Base-by-base conservation (phyloP, 2,329 filamentous ascomycete genomes). In the Fonsecaea pugnacius region DNA sequence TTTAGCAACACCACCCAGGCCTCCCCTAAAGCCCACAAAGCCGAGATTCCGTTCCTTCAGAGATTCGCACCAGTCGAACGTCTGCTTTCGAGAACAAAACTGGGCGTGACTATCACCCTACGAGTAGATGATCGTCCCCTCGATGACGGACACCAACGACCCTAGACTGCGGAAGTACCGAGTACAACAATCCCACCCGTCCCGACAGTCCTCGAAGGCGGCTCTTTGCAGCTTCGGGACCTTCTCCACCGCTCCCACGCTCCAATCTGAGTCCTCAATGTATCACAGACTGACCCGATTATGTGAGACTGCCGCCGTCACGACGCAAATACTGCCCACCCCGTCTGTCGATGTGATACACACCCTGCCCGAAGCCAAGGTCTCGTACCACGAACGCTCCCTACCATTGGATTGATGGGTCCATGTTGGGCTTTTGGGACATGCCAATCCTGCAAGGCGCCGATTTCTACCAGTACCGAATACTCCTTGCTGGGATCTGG, bases 61-160 rank as follows among this genome's bases (percentile, higher is more conserved):
- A 48, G 43, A 48, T 48, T 48, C 24, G 43, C 18, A 48, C 8
- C 8, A 24, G 43, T 21, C 43, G 8, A 3, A 3, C 55, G 18
- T 12, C 55, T 27, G 32, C 16, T 48, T 48, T 58, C 55, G 36
- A 58, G 55, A 58, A 27, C 43, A 48, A 59, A 59, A 52, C 57
- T 59, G 30, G 56, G 56, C 43, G 4, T 30, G 6, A 30, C 27
- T 30, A 6, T 4, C 6, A 5, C 27, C 27, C 27, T 30, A 30
- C 27, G 4, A 30, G 27, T 30, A 30, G 24, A 48, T 32, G n/a
- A 59, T 59, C 57, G 32, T 32, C 32, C 35, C 32, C 14, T 35
- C 6, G 21, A 24, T 27, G 9, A 48, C 8, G 43, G 43, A 18
- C 18, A 38, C 40, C 33, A 48, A 27, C n/a, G 30, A 30, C 56